These are phyloP conservation scores for Coemansia sp. DNA, from an alignment of 192 early-diverging fungal genomes.

Conservation along the genomic window DNA sequence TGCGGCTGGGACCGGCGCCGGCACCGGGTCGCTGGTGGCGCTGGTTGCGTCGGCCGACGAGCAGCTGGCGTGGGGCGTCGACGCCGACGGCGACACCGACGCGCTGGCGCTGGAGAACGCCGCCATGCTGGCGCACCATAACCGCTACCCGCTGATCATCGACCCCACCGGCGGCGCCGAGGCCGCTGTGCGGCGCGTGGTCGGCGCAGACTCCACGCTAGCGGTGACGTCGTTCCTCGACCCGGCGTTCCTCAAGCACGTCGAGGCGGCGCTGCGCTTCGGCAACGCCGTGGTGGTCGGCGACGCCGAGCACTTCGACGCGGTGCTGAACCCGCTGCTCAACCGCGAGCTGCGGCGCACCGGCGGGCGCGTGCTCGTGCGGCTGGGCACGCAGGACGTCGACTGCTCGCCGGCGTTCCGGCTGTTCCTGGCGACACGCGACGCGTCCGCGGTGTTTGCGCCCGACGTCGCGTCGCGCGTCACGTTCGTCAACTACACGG, in stretches of 20 bases:
- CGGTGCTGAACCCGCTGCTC: conserved; percentile 95
- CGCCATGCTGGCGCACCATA: conserved; percentile 91
- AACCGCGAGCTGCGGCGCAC: conserved; percentile 96
- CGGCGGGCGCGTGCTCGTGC: conserved; percentile 92
- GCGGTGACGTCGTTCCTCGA: conserved; percentile 97
- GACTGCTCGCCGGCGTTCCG: conserved; percentile 99
- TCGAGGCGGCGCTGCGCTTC: conserved; percentile 97
- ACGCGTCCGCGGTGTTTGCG: conserved; percentile 90
- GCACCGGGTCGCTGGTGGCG: conserved; percentile 60
- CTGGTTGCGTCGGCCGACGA: conserved; percentile 92
- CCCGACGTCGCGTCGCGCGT: conserved; percentile 96
- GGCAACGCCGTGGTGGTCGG: conserved; percentile 96
- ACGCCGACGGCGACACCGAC: conserved; percentile 82
- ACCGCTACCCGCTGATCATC: conserved; percentile 96
- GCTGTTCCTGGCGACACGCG: conserved; percentile 90
- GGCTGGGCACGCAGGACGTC: conserved; percentile 96
- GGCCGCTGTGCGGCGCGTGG: conserved; percentile 69
- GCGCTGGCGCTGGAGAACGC: conserved; percentile 95
- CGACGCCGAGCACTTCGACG: conserved; percentile 96
- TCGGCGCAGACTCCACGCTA: conserved; percentile 62
- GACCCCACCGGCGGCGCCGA: conserved; percentile 96
- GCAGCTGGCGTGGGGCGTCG: conserved; percentile 84
- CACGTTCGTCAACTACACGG: conserved; percentile 99
- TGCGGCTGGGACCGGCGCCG: conserved; percentile 39
- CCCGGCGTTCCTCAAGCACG: conserved; percentile 92